Percentiles rank a stretch among this genome's conserved stretches.
Conservation (phyloP, 2,329 filamentous ascomycete genomes). For the Alternaria novae-zelandiae region DNA sequence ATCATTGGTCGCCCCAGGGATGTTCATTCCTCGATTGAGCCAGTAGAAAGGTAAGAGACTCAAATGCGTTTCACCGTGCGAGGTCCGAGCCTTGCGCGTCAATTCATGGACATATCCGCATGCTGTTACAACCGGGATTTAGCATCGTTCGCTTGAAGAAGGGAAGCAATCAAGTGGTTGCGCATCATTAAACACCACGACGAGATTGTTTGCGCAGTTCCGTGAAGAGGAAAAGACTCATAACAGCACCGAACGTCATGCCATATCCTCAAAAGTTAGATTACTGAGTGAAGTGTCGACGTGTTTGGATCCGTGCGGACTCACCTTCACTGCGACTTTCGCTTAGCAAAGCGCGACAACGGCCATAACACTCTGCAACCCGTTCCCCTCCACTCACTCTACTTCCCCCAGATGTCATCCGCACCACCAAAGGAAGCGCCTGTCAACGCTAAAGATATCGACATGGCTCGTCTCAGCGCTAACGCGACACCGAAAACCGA, state of each 20-base stretch:
- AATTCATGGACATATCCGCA: not conserved
- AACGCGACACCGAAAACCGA: slow-evolving; percentile 4
- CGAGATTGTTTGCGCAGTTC: not conserved
- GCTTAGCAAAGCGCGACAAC: slow-evolving; percentile 2
- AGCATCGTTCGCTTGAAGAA: not conserved
- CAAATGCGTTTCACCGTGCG: too few species aligned
- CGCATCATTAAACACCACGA: not conserved
- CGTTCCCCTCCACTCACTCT: not conserved
- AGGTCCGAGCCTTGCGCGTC: too few species aligned
- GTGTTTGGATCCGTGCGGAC: not conserved
- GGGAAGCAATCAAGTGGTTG: not conserved
- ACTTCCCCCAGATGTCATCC: not conserved
- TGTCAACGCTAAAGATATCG: not conserved
- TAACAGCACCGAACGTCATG: not conserved
- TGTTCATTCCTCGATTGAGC: not conserved
- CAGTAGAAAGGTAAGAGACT: too few species aligned
- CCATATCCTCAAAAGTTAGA: not conserved
- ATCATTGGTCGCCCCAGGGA: not conserved
- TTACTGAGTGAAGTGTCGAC: not conserved
- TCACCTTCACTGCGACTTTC: not conserved
- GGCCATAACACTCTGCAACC: not conserved
- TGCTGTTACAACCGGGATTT: accelerated
- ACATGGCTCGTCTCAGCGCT: slow-evolving; percentile 19
- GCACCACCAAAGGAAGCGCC: not conserved
- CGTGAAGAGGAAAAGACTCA: accelerated